Evolutionary conservation across 768 basidiomycete species (phyloP).

Genomic region (Phylloporus scabripes): DNA sequence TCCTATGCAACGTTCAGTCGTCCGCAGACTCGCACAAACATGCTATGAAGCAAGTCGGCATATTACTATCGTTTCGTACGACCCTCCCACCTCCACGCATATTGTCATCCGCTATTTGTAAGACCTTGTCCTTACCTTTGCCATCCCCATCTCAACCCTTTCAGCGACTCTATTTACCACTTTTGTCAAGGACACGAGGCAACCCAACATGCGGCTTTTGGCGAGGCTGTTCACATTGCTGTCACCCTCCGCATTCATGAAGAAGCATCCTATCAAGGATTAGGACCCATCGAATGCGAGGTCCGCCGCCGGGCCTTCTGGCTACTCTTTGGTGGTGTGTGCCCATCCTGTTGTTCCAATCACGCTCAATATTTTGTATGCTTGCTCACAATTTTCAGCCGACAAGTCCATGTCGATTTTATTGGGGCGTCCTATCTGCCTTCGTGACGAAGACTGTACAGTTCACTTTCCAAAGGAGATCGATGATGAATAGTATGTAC

Average conservation of each 20-base stretch:
- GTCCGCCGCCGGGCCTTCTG: slow-evolving; percentile 84
- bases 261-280: slow-evolving; percentile 73
- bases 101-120: slow-evolving; percentile 88
- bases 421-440: slow-evolving; percentile 76
- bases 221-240: slow-evolving; percentile 80
- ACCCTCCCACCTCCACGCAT: slow-evolving; percentile 78
- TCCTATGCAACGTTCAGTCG: slow-evolving; percentile 78
- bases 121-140: slow-evolving; percentile 26
- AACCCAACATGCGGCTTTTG: slow-evolving; percentile 82
- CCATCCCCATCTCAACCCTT: slow-evolving; percentile 4
- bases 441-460: slow-evolving; percentile 88
- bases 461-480: slow-evolving; percentile 84
- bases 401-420: slow-evolving; percentile 89
- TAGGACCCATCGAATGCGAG: slow-evolving; percentile 86
- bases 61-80: slow-evolving; percentile 74
- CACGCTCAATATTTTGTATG: not conserved
- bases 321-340: slow-evolving; percentile 81
- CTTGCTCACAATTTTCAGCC: slow-evolving; percentile 38
- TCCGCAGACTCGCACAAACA: slow-evolving; percentile 76
- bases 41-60: slow-evolving; percentile 81
- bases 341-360: not conserved
- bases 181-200: slow-evolving; percentile 87
- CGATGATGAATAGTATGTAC: slow-evolving; percentile 81
- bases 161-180: slow-evolving; percentile 78
- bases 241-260: slow-evolving; percentile 82